Evolutionary conservation across 2,329 filamentous ascomycete genomes (phyloP), one percentile per base, ranked within the genome.

Genomic region (Neofusicoccum sp.): DNA sequence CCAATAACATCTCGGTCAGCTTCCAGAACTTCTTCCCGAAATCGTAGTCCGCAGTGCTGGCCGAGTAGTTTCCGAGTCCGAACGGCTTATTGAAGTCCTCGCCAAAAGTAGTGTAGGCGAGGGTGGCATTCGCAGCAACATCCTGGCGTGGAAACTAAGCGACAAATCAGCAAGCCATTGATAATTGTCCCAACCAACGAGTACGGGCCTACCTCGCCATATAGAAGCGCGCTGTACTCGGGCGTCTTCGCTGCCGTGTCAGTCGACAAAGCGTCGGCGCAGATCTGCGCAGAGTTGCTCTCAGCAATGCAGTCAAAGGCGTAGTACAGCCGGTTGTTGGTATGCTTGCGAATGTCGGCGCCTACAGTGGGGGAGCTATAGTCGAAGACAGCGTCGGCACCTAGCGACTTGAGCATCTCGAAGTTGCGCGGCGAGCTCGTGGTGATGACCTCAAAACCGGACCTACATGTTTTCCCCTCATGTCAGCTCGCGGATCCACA

Each of bases 261-360:
- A 12, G 61, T 61, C 1, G 71, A 73, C 41, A 83, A 69, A 7
- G 78, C 74, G 1, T 70, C 68, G 34, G 75, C 73, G 67, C 75
- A 76, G 61, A 79, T 76, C 14, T 69, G 66, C 9, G 72, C 68
- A 2, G 71, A 75, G 4, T 61, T 43, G n/a, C 69, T 69, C 63
- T 78, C 75, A 30, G 75, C 69, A 58, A 84, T 80, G 62, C 77
- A 81, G 67, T 85, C 82, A 38, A 82, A 76, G 4, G 71, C 80
- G 28, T 79, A 69, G 11, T 68, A 67, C 3, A 84, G 70, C 28
- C 67, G 69, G 68, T 80, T 74, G 3, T 77, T 71, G 7, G 79
- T 80, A 54, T 71, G 72, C 36, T 74, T 70, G 33, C 75, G 73
- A 69, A 85, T 84, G 61, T 81, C 75, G 36, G 72, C 70, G 1